A percentile compares a stretch with the other conserved stretches of the same genome.
These are phyloP conservation scores for Colletotrichum plurivorum DNA, from an alignment of 2,329 filamentous ascomycete genomes.

Conservation along the genomic window DNA sequence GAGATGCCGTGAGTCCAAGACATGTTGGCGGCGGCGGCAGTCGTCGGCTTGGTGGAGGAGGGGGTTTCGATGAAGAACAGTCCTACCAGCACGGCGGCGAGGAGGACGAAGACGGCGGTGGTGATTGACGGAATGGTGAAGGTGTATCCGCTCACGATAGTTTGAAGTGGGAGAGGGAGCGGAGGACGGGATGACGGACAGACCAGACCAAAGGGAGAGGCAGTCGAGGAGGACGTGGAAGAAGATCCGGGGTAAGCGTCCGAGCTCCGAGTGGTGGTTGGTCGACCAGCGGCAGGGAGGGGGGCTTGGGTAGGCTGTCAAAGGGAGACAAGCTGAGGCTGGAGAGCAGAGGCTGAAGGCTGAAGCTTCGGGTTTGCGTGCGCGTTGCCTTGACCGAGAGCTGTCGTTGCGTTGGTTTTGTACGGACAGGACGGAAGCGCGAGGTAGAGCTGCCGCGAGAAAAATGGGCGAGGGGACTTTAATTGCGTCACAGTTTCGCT, in stretches of 20 bases:
- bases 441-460: constrained; percentile 12
- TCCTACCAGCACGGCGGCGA: constrained; percentile 23
- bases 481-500: constrained; percentile 38
- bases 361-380: neutral
- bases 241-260: constrained; percentile 15
- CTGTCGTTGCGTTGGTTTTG: constrained; percentile 4
- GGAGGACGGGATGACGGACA: constrained; percentile 11
- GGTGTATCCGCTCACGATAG: neutral
- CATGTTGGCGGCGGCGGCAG: constrained; percentile 44
- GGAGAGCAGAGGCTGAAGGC: neutral
- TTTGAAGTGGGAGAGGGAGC: neutral
- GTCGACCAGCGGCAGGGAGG: neutral
- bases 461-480: constrained; percentile 30
- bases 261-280: neutral
- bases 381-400: neutral
- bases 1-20: constrained; percentile 60
- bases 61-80: constrained; percentile 2
- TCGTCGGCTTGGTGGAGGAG: neutral
- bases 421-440: constrained; percentile 17
- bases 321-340: neutral
- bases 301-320: neutral
- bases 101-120: constrained; percentile 25
- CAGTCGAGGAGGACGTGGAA: neutral
- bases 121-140: constrained; percentile 35
- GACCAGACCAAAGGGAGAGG: constrained; percentile 9